phyloP scores from a whole-genome alignment of 352 stramenopile species.

The Pelagophyceae sp. region DNA sequence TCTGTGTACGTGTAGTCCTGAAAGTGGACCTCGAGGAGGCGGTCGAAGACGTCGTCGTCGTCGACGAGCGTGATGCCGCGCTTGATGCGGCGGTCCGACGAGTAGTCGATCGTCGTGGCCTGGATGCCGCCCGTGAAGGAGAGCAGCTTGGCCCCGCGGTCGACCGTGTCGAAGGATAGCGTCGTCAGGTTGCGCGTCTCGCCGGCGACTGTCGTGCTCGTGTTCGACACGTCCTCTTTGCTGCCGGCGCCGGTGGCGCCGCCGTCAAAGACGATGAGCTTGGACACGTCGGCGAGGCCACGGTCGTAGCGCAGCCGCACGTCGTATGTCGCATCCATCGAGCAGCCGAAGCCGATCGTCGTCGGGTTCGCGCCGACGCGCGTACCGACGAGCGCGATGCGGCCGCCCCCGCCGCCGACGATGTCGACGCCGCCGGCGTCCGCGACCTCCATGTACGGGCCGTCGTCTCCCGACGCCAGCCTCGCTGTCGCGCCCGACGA shows the following conservation, averaged over 20 bases:
- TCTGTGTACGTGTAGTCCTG: conserved; percentile 79
- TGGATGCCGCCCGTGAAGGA: conserved; percentile 58
- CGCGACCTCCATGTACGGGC: neutral
- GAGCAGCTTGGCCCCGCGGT: conserved; percentile 64
- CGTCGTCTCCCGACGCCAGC: neutral
- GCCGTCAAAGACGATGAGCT: conserved; percentile 24
- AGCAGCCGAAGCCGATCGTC: conserved; percentile 9
- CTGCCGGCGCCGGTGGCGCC: too few species aligned
- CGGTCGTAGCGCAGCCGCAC: conserved; percentile 30
- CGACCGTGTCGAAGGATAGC: conserved; percentile 41
- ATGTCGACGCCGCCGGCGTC: neutral
- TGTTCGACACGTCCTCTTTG: too few species aligned
- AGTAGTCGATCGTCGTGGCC: conserved; percentile 76
- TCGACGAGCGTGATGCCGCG: conserved; percentile 74
- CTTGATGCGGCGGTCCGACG: conserved; percentile 82
- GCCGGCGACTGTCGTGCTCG: conserved; percentile 21
- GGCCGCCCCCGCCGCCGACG: neutral
- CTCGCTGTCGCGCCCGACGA: neutral
- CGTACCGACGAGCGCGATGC: neutral
- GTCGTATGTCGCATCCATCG: conserved; percentile 28
- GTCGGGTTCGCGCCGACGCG: too few species aligned
- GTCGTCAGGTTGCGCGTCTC: conserved; percentile 19
- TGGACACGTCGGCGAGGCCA: neutral
- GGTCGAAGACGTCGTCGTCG: conserved; percentile 71
- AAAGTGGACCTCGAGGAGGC: conserved; percentile 70